Evolutionary conservation across 257 asterid species (phyloP).

Genomic region (Craterostigma plantagineum): DNA sequence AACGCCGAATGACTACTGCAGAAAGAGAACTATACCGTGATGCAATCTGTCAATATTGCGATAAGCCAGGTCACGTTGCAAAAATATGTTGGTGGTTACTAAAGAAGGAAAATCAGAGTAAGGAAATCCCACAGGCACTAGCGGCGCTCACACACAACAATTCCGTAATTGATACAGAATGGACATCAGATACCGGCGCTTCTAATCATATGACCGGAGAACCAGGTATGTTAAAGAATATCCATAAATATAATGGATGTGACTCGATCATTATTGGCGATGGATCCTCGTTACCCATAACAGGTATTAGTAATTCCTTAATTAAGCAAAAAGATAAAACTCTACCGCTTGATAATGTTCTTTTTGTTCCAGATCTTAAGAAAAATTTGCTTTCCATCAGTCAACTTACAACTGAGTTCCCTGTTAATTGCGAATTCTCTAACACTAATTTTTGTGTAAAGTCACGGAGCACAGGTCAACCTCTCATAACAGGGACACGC

Average conservation of each 20-base stretch:
- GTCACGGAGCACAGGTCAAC: too few relatives aligned
- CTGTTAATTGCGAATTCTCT: slow-evolving; percentile 5
- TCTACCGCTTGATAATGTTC: not conserved
- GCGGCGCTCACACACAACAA: too few relatives aligned
- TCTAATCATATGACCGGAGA: too few relatives aligned
- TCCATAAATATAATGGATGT: too few relatives aligned
- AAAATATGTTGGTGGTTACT: not conserved
- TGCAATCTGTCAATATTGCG: slow-evolving; percentile 3
- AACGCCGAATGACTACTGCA: too few relatives aligned
- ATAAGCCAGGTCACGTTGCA: slow-evolving; percentile 1
- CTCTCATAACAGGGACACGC: too few relatives aligned
- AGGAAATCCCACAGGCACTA: too few relatives aligned
- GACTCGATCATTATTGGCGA: slow-evolving; percentile 2
- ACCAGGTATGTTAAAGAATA: too few relatives aligned
- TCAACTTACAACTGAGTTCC: not conserved
- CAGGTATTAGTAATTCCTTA: not conserved
- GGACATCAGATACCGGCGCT: too few relatives aligned
- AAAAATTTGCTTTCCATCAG: not conserved
- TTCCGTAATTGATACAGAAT: too few relatives aligned
- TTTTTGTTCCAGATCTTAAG: not conserved
- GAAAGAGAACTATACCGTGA: slow-evolving; percentile 2
- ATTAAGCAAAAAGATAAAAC: not conserved
- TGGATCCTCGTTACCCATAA: slow-evolving; percentile 3
- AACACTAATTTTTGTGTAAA: too few relatives aligned
- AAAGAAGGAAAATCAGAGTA: too few relatives aligned